Evolutionary conservation across 257 asterid genomes (phyloP).

Genomic region (Fraxinus cuspidata): DNA sequence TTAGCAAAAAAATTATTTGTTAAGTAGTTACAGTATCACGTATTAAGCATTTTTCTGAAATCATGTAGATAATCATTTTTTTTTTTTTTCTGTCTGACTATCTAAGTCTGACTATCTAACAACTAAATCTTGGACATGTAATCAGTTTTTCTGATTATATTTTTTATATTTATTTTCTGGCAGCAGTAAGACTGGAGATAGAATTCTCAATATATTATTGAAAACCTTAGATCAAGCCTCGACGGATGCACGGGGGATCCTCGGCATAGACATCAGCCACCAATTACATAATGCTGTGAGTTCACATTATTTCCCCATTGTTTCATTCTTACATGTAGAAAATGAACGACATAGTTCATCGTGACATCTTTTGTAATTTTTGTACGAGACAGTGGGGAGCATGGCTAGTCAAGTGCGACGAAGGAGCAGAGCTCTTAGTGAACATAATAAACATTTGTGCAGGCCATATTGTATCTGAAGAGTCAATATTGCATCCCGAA

Average conservation of each 20-base stretch:
- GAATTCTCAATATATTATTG: neutral
- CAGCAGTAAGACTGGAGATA: neutral
- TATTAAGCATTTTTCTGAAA: neutral
- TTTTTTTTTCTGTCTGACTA: too few relatives aligned
- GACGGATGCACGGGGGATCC: conserved; percentile 11
- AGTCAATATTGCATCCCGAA: conserved; percentile 24
- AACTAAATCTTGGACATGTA: neutral
- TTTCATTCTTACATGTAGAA: neutral
- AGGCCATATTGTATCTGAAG: conserved; percentile 17
- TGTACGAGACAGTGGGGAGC: conserved; percentile 36
- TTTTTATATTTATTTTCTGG: neutral
- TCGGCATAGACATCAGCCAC: conserved; percentile 17
- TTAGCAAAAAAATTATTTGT: too few relatives aligned
- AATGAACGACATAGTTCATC: too few relatives aligned
- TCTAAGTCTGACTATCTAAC: too few relatives aligned
- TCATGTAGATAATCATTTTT: too few relatives aligned
- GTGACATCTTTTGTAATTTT: neutral
- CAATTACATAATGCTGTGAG: conserved; percentile 35
- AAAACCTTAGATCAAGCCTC: conserved; percentile 21
- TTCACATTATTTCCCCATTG: neutral
- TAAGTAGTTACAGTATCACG: neutral
- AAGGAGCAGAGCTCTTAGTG: conserved; percentile 40
- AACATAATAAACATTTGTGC: conserved; percentile 40
- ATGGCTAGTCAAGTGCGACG: conserved; percentile 34
- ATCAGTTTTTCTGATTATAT: too few relatives aligned